phyloP scores from a whole-genome alignment of 257 asterid genomes.

The Voacanga thouarsii region DNA sequence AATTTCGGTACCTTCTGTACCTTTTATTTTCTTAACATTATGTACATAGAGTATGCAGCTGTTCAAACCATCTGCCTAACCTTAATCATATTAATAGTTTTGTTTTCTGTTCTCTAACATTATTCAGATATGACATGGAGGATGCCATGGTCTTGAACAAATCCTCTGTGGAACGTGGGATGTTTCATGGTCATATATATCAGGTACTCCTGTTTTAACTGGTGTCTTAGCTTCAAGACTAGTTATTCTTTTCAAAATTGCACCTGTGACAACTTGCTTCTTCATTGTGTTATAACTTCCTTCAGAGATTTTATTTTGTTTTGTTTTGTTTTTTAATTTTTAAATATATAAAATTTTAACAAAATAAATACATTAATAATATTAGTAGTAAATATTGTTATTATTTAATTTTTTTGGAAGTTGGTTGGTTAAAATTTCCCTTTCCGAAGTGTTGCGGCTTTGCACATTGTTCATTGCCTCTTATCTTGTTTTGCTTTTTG shows the following conservation, averaged over 20 bases:
- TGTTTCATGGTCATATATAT: constrained; percentile 90
- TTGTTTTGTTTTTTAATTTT: background rate
- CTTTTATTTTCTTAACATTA: background rate
- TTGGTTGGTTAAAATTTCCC: background rate
- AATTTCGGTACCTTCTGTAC: constrained; percentile 6
- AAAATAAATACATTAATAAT: no score
- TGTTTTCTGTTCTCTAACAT: constrained; percentile 22
- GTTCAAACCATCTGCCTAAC: background rate
- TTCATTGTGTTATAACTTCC: background rate
- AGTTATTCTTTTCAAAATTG: background rate
- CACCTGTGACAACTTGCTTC: background rate
- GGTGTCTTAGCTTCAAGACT: background rate
- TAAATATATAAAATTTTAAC: no score
- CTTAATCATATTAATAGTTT: constrained; percentile 4
- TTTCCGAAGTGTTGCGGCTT: background rate
- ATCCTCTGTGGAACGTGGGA: constrained; percentile 96
- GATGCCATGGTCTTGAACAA: constrained; percentile 95
- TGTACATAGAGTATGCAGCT: constrained; percentile 6
- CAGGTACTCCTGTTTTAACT: constrained; percentile 46
- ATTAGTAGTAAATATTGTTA: no score
- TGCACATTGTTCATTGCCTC: background rate
- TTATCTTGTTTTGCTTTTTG: background rate
- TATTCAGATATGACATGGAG: constrained; percentile 93
- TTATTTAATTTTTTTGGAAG: no score
- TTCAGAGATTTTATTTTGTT: no score